These are phyloP conservation scores for Pisolithus tinctorius DNA, from an alignment of 768 basidiomycete genomes.

Conservation along the genomic window DNA sequence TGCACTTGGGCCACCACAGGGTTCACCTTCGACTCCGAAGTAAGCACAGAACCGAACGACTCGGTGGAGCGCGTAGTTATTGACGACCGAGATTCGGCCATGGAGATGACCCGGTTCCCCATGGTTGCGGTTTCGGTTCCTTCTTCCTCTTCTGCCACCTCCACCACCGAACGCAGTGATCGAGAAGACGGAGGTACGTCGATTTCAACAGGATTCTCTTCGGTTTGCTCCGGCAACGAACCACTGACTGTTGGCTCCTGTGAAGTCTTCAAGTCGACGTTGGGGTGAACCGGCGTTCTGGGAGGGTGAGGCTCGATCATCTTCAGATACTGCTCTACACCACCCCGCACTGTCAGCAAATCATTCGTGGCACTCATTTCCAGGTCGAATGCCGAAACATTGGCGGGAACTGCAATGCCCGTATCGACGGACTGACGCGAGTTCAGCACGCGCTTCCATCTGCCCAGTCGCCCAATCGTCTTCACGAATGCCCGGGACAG, in stretches of 20 bases:
- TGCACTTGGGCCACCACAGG: slow-evolving; percentile 29
- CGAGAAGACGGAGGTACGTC: slow-evolving; percentile 10
- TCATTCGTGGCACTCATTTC: slow-evolving; percentile 57
- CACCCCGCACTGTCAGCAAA: slow-evolving; percentile 52
- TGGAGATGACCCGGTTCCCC: slow-evolving; percentile 12
- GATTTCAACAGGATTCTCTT: not conserved
- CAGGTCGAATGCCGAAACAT: slow-evolving; percentile 66
- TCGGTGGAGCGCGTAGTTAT: slow-evolving; percentile 28
- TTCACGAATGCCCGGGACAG: slow-evolving; percentile 73
- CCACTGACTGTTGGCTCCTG: not conserved
- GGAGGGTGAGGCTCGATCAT: slow-evolving; percentile 37
- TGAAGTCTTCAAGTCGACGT: not conserved
- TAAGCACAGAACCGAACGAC: slow-evolving; percentile 27
- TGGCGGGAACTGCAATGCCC: slow-evolving; percentile 31
- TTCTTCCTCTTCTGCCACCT: slow-evolving; percentile 26
- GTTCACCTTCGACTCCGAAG: slow-evolving; percentile 23
- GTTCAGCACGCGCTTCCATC: slow-evolving; percentile 77
- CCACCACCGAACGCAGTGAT: slow-evolving; percentile 25
- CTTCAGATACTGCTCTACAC: slow-evolving; percentile 60
- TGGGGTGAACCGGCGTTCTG: slow-evolving; percentile 1
- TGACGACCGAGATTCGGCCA: slow-evolving; percentile 16
- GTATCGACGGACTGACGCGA: slow-evolving; percentile 32
- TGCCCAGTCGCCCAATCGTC: slow-evolving; percentile 75
- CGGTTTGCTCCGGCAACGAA: slow-evolving; percentile 2
- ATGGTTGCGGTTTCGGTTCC: slow-evolving; percentile 10